Percentiles rank a stretch among this genome's conserved stretches.
Conservation (phyloP, 768 basidiomycete species). For the Phylloporus sp. region DNA sequence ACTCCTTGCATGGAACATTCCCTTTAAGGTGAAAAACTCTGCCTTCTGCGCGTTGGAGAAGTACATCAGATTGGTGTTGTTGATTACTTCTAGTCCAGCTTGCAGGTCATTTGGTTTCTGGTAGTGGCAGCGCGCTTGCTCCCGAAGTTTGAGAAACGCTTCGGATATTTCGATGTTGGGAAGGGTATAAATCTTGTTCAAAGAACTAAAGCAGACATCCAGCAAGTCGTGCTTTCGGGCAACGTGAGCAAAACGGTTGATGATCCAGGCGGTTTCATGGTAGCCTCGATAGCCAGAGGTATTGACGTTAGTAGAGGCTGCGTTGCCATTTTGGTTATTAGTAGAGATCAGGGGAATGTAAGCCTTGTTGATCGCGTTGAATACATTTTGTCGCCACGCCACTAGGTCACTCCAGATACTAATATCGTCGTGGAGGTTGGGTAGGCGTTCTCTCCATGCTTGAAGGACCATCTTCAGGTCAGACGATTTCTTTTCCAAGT, state of each 20-base stretch:
- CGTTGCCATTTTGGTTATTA: conserved; percentile 47
- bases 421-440: conserved; percentile 95
- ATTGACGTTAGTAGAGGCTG: conserved; percentile 56
- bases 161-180: conserved; percentile 99
- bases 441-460: conserved; percentile 95
- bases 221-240: conserved; percentile 95
- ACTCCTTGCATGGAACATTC: conserved; percentile 93
- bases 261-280: conserved; percentile 99
- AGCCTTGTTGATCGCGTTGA: conserved; percentile 92
- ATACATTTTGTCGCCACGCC: conserved; percentile 98
- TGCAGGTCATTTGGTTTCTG: conserved; percentile 91
- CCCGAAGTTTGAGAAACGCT: conserved; percentile 96
- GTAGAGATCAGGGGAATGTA: conserved; percentile 86
- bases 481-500: conserved; percentile 90
- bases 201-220: conserved; percentile 90
- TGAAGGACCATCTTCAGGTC: conserved; percentile 96
- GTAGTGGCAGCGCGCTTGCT: conserved; percentile 98
- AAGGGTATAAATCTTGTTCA: conserved; percentile 97
- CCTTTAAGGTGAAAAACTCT: conserved; percentile 97
- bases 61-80: conserved; percentile 98
- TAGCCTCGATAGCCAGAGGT: conserved; percentile 94
- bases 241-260: conserved; percentile 98
- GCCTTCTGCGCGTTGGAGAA: conserved; percentile 94
- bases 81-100: conserved; percentile 96
- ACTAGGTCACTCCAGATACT: conserved; percentile 99